Evolutionary conservation across 2,329 filamentous ascomycete species (phyloP).

Genomic region (Zopfia rhizophila): DNA sequence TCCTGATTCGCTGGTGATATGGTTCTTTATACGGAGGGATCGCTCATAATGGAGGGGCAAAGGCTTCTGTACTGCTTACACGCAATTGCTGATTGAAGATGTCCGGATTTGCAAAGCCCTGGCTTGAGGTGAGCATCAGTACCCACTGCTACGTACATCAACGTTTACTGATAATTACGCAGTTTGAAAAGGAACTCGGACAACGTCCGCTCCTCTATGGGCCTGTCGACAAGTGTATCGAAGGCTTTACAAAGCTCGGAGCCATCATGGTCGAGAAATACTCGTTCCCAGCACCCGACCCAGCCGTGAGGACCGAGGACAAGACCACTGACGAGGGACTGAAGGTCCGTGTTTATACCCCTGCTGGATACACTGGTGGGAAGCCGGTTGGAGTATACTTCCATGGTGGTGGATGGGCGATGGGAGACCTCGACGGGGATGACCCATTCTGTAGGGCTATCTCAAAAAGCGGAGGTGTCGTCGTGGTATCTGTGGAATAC

Average conservation of each 20-base stretch:
- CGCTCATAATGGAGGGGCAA: constrained; percentile 18
- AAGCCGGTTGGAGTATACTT: constrained; percentile 49
- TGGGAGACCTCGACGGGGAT: constrained; percentile 48
- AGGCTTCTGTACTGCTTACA: background rate
- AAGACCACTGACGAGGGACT: constrained; percentile 34
- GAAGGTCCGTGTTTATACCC: constrained; percentile 49
- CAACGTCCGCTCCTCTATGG: constrained; percentile 37
- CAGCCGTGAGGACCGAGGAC: constrained; percentile 44
- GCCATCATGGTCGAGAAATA: constrained; percentile 35
- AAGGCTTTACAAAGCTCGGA: constrained; percentile 32
- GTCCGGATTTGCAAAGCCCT: constrained; percentile 38
- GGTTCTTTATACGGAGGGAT: constrained; percentile 5
- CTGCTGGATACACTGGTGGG: constrained; percentile 37
- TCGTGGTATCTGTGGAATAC: constrained; percentile 50
- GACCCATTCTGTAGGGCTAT: constrained; percentile 40
- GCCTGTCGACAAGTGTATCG: constrained; percentile 29
- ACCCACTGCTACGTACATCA: constrained; percentile 15
- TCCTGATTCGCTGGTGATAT: constrained; percentile 8
- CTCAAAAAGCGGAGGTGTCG: constrained; percentile 35
- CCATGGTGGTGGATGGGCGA: constrained; percentile 52
- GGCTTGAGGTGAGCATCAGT: constrained; percentile 34
- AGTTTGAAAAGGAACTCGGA: constrained; percentile 48
- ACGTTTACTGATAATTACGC: constrained; percentile 18
- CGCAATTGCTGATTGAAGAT: constrained; percentile 12
- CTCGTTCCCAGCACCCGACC: constrained; percentile 43